phyloP scores from a whole-genome alignment of 176 grass and related monocot genomes.

The Chrysopogon serrulatus region DNA sequence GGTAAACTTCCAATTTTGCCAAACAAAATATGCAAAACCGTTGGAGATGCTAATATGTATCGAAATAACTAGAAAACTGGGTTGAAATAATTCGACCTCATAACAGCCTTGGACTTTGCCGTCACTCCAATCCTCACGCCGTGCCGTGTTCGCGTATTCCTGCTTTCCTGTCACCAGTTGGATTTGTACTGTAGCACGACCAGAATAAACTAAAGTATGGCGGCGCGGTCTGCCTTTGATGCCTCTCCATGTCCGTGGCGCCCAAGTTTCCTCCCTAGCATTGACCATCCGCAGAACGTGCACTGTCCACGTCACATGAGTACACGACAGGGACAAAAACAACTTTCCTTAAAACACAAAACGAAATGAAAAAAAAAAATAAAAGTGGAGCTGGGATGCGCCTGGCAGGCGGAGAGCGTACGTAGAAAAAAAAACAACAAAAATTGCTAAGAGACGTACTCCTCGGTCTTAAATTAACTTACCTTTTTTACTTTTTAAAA shows the following conservation, averaged over 20 bases:
- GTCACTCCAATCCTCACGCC: neutral
- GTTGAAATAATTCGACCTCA: neutral
- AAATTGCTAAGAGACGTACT: too few relatives aligned
- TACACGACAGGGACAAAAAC: neutral
- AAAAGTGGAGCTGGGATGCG: too few relatives aligned
- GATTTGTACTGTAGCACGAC: neutral
- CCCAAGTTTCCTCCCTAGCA: constrained; percentile 9
- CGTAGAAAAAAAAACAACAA: too few relatives aligned
- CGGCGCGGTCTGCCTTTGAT: neutral
- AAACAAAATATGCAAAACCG: too few relatives aligned
- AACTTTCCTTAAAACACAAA: neutral
- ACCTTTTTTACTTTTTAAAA: too few relatives aligned
- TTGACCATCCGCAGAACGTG: neutral
- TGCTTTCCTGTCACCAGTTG: neutral
- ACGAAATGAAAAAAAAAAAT: too few relatives aligned
- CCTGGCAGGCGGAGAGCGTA: too few relatives aligned
- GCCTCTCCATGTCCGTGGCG: neutral
- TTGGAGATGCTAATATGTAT: too few relatives aligned
- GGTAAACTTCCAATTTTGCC: too few relatives aligned
- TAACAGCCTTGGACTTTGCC: neutral
- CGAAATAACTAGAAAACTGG: too few relatives aligned
- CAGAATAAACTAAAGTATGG: neutral
- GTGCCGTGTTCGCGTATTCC: neutral
- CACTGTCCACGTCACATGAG: neutral
- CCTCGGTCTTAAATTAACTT: too few relatives aligned